These are phyloP conservation scores for Xylariaceae sp. DNA, from an alignment of 2,329 filamentous ascomycete species.

Conservation along the genomic window DNA sequence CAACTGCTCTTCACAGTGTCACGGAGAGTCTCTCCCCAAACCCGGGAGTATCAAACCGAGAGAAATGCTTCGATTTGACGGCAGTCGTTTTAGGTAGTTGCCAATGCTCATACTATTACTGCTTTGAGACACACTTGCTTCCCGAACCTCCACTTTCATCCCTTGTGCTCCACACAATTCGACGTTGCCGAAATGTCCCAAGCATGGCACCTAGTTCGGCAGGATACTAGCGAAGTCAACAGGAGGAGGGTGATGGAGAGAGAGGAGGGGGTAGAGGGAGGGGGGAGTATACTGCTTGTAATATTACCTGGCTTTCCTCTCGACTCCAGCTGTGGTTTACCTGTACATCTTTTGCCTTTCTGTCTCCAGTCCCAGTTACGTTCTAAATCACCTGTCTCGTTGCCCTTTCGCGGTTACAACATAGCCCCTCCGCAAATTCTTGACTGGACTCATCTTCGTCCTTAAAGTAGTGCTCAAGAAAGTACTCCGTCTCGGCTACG, in stretches of 20 bases:
- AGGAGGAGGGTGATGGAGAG: constrained; percentile 5
- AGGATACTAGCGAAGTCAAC: constrained; percentile 8
- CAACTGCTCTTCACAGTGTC: constrained; percentile 15
- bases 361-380: constrained; percentile 3
- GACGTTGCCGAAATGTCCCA: constrained; percentile 17
- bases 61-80: constrained; percentile 19
- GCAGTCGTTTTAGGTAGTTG: constrained; percentile 16
- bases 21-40: not conserved
- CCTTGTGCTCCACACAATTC: constrained; percentile 28
- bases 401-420: not conserved
- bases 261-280: not conserved
- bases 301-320: constrained; percentile 23
- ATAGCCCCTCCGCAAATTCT: not conserved
- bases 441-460: not conserved
- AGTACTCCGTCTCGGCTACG: constrained; percentile 5
- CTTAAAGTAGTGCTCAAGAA: not conserved
- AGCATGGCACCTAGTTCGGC: constrained; percentile 12
- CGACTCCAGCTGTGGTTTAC: constrained; percentile 9
- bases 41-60: constrained; percentile 9
- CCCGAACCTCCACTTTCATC: constrained; percentile 29
- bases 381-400: constrained; percentile 2
- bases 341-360: constrained; percentile 12
- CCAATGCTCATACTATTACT: constrained; percentile 12
- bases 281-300: constrained; percentile 15
- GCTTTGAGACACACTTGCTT: constrained; percentile 31